Conservation (phyloP, 805 yeast species). For the Saccharomyces paradoxus region DNA sequence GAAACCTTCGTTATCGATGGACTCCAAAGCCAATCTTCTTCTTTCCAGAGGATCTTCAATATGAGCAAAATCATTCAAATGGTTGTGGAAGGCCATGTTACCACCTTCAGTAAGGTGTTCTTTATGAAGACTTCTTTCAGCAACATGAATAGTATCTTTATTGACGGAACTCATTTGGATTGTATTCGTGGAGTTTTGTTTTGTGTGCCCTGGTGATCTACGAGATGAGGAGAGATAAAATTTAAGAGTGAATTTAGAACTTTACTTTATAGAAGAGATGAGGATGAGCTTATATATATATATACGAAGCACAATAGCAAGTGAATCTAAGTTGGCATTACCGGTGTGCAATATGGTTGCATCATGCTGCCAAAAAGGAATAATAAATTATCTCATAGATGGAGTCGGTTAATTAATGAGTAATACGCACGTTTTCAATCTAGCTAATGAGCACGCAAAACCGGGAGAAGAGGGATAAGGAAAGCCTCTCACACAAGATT, state of each 20-base stretch:
- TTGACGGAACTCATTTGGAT: neutral
- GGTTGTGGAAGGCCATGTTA: constrained; percentile 81
- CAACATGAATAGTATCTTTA: constrained; percentile 8
- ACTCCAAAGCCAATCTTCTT: constrained; percentile 77
- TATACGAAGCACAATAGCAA: neutral
- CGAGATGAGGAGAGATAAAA: neutral
- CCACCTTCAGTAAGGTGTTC: constrained; percentile 53
- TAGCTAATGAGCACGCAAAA: neutral
- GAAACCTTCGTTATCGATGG: constrained; percentile 69
- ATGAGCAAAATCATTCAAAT: constrained; percentile 69
- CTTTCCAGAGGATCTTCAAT: constrained; percentile 80
- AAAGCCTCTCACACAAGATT: neutral
- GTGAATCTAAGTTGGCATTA: neutral
- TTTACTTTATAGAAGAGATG: neutral
- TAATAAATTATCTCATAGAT: neutral
- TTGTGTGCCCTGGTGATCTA: neutral
- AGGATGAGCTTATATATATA: neutral
- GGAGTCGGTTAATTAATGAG: neutral
- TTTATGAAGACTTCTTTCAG: constrained; percentile 19
- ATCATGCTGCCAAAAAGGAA: neutral
- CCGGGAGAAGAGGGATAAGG: neutral
- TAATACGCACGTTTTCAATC: neutral
- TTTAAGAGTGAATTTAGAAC: neutral
- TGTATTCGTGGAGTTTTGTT: neutral
- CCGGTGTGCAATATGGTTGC: neutral